These are phyloP conservation scores for Meripilus lineatus DNA, from an alignment of 1,284 basidiomycete genomes.

Conservation along the genomic window DNA sequence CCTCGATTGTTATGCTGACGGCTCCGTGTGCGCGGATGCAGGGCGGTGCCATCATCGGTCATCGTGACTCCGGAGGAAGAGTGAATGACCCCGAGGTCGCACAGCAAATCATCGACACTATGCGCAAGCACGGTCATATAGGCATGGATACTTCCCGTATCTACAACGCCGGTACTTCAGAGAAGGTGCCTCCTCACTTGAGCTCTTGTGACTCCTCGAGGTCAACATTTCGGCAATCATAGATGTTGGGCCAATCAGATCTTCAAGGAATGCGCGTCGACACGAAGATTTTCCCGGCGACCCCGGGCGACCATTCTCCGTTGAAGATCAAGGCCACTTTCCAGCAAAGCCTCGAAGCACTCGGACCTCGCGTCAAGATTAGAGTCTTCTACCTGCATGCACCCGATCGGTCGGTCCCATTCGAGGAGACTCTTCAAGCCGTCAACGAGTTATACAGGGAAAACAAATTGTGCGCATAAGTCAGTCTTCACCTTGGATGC, in stretches of 20 bases:
- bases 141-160: conserved; percentile 48
- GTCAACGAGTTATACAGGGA: conserved; percentile 46
- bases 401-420: conserved; percentile 43
- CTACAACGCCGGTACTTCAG: conserved; percentile 48
- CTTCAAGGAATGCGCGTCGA: background rate
- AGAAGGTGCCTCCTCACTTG: conserved; percentile 22
- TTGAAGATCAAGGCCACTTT: conserved; percentile 32
- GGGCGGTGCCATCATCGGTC: too few species aligned
- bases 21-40: too few species aligned
- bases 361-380: conserved; percentile 32
- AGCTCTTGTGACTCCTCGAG: background rate
- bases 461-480: conserved; percentile 30
- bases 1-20: too few species aligned
- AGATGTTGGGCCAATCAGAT: background rate
- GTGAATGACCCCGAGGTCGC: conserved; percentile 33
- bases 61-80: too few species aligned
- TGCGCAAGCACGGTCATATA: conserved; percentile 36
- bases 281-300: conserved; percentile 36
- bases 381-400: conserved; percentile 52
- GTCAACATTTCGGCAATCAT: background rate
- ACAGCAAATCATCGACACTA: conserved; percentile 42
- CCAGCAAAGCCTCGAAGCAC: conserved; percentile 32
- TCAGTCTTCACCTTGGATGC: background rate
- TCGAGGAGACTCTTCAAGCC: conserved; percentile 42
- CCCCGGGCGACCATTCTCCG: conserved; percentile 35